Evolutionary conservation across 148 eudicot genomes (phyloP).

Genomic region (Fagopyrum tataricum): DNA sequence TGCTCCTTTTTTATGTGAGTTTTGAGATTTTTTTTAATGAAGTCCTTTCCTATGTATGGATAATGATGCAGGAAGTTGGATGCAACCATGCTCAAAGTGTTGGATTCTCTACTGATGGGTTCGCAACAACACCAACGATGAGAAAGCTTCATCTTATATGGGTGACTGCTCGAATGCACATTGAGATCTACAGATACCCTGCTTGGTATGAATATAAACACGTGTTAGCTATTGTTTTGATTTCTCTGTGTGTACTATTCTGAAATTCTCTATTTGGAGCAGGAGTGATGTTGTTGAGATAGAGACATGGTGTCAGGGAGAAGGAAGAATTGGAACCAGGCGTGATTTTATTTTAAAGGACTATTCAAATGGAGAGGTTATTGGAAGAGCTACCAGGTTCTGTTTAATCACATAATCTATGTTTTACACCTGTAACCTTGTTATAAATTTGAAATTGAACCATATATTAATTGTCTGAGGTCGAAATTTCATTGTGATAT

Average conservation of each 20-base stretch:
- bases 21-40: neutral
- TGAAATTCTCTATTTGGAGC: slow-evolving; percentile 17
- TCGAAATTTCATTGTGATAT: neutral
- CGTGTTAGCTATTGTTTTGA: neutral
- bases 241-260: neutral
- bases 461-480: neutral
- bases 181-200: slow-evolving; percentile 87
- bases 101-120: slow-evolving; percentile 96
- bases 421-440: slow-evolving; percentile 1
- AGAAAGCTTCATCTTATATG: slow-evolving; percentile 90
- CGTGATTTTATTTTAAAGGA: slow-evolving; percentile 93
- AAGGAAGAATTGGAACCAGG: slow-evolving; percentile 87
- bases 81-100: slow-evolving; percentile 95
- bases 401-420: slow-evolving; percentile 8
- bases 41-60: neutral
- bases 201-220: slow-evolving; percentile 45
- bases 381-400: slow-evolving; percentile 93
- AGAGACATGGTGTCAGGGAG: slow-evolving; percentile 97
- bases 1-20: neutral
- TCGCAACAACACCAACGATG: slow-evolving; percentile 90
- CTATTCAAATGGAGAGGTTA: slow-evolving; percentile 70
- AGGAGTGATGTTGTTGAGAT: slow-evolving; percentile 97
- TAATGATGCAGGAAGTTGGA: slow-evolving; percentile 75
- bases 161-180: slow-evolving; percentile 99
- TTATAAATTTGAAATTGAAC: neutral